These are phyloP conservation scores for Fonsecaea erecta DNA, from an alignment of 2,329 filamentous ascomycete genomes.

Conservation along the genomic window DNA sequence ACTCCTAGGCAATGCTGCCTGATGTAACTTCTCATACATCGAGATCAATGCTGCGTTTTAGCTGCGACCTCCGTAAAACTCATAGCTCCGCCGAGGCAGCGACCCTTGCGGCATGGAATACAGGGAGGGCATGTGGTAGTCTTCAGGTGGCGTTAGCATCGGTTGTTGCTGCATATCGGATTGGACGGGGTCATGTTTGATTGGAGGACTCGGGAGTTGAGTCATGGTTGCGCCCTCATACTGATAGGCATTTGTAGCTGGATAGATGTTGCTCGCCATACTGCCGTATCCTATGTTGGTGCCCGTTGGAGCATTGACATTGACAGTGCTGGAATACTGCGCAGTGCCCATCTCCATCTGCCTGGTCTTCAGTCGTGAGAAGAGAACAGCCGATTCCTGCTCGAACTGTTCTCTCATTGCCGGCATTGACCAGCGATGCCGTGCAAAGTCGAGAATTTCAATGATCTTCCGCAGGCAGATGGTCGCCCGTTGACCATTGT, in stretches of 20 bases:
- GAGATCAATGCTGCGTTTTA: neutral
- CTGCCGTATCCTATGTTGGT: conserved; percentile 17
- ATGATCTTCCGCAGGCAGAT: conserved; percentile 34
- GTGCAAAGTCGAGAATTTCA: conserved; percentile 36
- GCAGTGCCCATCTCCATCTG: conserved; percentile 23
- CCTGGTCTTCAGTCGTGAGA: conserved; percentile 32
- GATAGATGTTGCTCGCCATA: conserved; percentile 1
- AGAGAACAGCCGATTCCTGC: conserved; percentile 37
- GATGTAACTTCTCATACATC: neutral
- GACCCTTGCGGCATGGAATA: conserved; percentile 30
- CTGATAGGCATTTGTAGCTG: conserved; percentile 12
- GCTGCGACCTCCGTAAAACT: conserved; percentile 31
- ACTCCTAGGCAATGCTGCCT: neutral
- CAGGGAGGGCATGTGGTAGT: conserved; percentile 21
- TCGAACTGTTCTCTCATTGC: conserved; percentile 35
- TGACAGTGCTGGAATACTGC: conserved; percentile 14
- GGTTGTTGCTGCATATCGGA: conserved; percentile 15
- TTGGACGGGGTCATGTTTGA: conserved; percentile 19
- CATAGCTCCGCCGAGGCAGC: conserved; percentile 35
- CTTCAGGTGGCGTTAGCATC: conserved; percentile 30
- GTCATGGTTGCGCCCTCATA: conserved; percentile 9
- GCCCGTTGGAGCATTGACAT: neutral
- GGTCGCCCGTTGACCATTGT: conserved; percentile 35
- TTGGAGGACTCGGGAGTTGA: conserved; percentile 31
- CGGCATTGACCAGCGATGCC: conserved; percentile 34